Base-by-base conservation (phyloP, 495 filamentous ascomycete genomes). In the Penicillium roqueforti region DNA sequence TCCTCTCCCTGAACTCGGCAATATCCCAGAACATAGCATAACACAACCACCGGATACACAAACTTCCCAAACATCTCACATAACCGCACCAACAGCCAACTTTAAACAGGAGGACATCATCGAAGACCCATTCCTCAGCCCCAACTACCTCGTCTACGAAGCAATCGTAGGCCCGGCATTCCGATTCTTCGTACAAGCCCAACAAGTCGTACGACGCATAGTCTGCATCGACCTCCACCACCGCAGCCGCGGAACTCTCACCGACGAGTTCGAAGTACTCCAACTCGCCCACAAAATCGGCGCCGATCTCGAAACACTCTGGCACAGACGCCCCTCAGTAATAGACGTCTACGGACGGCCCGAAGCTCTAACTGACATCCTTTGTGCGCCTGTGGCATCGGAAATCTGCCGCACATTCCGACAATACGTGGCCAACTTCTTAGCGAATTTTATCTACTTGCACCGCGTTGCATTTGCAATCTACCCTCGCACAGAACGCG, bases 401-500 rank as follows among this genome's bases (percentile, higher is more conserved):
- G 60, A 66, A 47, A 54, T 70, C 42, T 71, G 68, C 36, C 65
- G 68, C 28, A 67, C 63, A 4, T 74, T 74, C 54, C 59, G 69
- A 10, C 64, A 70, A 38, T 73, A 74, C 34, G 54, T 74, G 4
- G 68, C 69, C 49, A 74, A 69, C 28, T 76, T 76, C 51, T 61
- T 75, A 6, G 66, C 72, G 6, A 69, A 67, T n/a, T 75, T 73
- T 32, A 68, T 72, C 6, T 70, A 76, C 51, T 60, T 76, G 16
- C 69, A 73, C 54, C 69, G 71, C 4, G 71, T 74, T 10, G 71
- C 71, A 13, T 74, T 74, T 51, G 69, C 67, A 10, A 74, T 74
- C 25, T 74, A 74, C 42, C 71, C 69, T 5, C 69, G 71, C 4
- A 74, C 71, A 16, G 71, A 73, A 37, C 67, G 69, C 2, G 71